phyloP scores from a whole-genome alignment of 2,329 filamentous ascomycete species.

The Colletotrichum sansevieriae region DNA sequence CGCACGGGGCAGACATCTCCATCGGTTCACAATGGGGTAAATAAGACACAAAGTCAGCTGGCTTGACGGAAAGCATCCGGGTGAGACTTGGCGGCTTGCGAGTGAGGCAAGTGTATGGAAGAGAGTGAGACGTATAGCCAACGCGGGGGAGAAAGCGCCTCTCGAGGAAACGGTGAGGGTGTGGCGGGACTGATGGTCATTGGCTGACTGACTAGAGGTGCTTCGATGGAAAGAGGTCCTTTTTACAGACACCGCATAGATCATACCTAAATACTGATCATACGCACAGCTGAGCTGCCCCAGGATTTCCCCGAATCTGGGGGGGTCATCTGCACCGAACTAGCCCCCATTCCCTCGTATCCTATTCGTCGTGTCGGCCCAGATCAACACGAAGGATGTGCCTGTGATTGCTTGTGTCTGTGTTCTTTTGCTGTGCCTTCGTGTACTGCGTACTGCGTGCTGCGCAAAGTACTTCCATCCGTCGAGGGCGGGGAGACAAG shows the following conservation, averaged over 20 bases:
- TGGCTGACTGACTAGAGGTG: slow-evolving; percentile 1
- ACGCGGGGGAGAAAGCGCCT: background rate
- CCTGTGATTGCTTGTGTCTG: background rate
- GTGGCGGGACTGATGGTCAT: slow-evolving; percentile 11
- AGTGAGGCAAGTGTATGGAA: background rate
- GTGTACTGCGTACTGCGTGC: too few species aligned
- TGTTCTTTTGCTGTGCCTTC: background rate
- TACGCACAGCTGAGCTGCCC: slow-evolving; percentile 10
- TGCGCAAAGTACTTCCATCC: too few species aligned
- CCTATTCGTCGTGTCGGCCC: slow-evolving; percentile 5
- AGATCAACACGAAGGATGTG: slow-evolving; percentile 13
- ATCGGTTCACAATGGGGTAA: background rate
- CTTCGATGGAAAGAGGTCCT: too few species aligned
- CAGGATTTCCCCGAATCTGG: slow-evolving; percentile 32
- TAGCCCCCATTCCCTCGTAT: background rate
- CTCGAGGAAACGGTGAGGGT: background rate
- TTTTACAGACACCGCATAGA: too few species aligned
- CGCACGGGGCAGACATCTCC: background rate
- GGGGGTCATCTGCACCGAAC: slow-evolving; percentile 27
- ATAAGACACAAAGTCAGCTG: slow-evolving; percentile 4
- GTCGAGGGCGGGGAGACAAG: background rate
- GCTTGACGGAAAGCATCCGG: background rate
- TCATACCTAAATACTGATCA: background rate
- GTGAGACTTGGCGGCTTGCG: background rate
- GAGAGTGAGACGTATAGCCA: slow-evolving; percentile 2